Percentiles rank a stretch among this genome's conserved stretches.
These are phyloP conservation scores for Cicer pinnatifidum DNA, from an alignment of 306 rosid genomes.

Conservation along the genomic window DNA sequence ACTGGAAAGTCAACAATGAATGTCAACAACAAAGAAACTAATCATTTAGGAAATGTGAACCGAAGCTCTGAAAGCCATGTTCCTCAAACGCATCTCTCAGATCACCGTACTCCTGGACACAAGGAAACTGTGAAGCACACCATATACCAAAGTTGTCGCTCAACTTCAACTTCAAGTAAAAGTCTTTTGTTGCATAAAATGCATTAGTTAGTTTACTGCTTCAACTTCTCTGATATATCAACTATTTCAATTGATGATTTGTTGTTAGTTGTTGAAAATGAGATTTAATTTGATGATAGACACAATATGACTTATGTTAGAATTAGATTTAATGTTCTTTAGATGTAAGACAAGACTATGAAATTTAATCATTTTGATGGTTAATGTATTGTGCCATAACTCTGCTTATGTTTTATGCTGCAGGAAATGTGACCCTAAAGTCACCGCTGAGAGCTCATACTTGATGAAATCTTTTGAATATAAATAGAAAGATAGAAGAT, in stretches of 20 bases:
- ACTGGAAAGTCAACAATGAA: slow-evolving; percentile 38
- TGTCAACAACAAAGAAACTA: slow-evolving; percentile 37
- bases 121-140: slow-evolving; percentile 55
- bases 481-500: slow-evolving; percentile 16
- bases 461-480: slow-evolving; percentile 47
- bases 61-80: slow-evolving; percentile 45
- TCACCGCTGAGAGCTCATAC: slow-evolving; percentile 48
- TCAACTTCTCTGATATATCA: background rate
- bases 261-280: slow-evolving; percentile 2
- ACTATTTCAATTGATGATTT: slow-evolving; percentile 17
- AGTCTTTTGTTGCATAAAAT: slow-evolving; percentile 26
- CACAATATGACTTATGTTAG: background rate
- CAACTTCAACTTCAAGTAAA: slow-evolving; percentile 51
- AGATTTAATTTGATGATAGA: background rate
- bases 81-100: slow-evolving; percentile 38
- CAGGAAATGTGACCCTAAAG: slow-evolving; percentile 51
- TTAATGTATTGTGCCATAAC: slow-evolving; percentile 13
- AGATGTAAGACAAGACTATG: background rate
- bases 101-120: slow-evolving; percentile 36
- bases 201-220: slow-evolving; percentile 19
- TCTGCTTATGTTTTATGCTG: slow-evolving; percentile 35
- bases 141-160: slow-evolving; percentile 52
- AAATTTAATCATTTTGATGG: slow-evolving; percentile 12
- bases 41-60: slow-evolving; percentile 36
- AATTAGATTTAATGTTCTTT: background rate